Evolutionary conservation across 148 eudicot genomes (phyloP).

Genomic region (Diospyros lotus): DNA sequence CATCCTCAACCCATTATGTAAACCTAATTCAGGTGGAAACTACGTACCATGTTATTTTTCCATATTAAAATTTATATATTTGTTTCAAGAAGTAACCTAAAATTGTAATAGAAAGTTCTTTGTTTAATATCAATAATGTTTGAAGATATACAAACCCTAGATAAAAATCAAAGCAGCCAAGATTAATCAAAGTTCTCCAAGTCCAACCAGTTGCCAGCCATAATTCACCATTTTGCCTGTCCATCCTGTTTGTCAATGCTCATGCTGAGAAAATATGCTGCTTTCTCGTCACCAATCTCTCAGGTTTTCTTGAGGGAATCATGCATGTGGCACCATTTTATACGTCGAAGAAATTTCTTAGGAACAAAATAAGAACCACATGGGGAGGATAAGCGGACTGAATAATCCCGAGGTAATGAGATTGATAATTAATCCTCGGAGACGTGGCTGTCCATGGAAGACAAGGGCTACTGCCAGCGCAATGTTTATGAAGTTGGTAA

Average conservation of each 20-base stretch:
- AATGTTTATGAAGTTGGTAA: neutral
- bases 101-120: too few relatives aligned
- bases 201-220: neutral
- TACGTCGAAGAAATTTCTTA: neutral
- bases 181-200: neutral
- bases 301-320: neutral
- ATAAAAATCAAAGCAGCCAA: too few relatives aligned
- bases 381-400: neutral
- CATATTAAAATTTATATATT: too few relatives aligned
- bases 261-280: too few relatives aligned
- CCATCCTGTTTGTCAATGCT: too few relatives aligned
- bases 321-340: conserved; percentile 10
- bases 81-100: too few relatives aligned
- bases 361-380: neutral
- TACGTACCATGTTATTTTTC: too few relatives aligned
- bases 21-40: too few relatives aligned
- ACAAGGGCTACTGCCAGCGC: neutral
- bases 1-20: too few relatives aligned
- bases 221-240: neutral
- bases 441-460: neutral
- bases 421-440: neutral
- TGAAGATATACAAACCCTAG: too few relatives aligned
- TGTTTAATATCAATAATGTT: too few relatives aligned
- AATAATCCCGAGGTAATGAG: neutral
- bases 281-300: neutral